phyloP scores from a whole-genome alignment of 768 basidiomycete species.

The Kwoniella newhampshirensis region DNA sequence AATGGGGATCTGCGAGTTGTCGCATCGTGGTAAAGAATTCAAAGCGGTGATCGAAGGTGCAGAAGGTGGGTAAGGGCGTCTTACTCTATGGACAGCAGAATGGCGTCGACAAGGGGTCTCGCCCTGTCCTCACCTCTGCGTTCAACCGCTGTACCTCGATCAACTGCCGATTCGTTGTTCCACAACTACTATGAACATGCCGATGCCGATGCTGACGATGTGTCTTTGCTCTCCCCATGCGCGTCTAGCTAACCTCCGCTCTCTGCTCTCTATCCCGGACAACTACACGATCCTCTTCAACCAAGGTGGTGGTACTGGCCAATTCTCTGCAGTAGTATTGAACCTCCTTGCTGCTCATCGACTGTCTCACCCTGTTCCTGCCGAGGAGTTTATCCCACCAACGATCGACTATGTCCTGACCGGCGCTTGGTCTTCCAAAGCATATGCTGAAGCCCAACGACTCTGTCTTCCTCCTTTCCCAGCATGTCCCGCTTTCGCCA shows the following conservation, averaged over 20 bases:
- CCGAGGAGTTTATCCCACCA: slow-evolving; percentile 52
- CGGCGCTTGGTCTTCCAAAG: slow-evolving; percentile 88
- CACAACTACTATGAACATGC: neutral
- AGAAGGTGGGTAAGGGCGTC: slow-evolving; percentile 53
- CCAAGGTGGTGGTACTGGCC: slow-evolving; percentile 87
- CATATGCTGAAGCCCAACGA: slow-evolving; percentile 74
- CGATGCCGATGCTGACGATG: too few species aligned
- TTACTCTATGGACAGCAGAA: too few species aligned
- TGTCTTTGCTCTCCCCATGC: too few species aligned
- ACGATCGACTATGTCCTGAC: slow-evolving; percentile 83
- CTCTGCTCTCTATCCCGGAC: slow-evolving; percentile 74
- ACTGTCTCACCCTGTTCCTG: slow-evolving; percentile 63
- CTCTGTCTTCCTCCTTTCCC: slow-evolving; percentile 57
- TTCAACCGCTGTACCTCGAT: too few species aligned
- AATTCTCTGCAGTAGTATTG: slow-evolving; percentile 87
- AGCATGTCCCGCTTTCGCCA: slow-evolving; percentile 50
- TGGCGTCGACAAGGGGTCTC: too few species aligned
- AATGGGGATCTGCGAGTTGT: slow-evolving; percentile 93
- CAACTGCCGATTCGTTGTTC: too few species aligned
- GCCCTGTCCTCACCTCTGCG: too few species aligned
- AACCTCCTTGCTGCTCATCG: slow-evolving; percentile 86
- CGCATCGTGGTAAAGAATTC: slow-evolving; percentile 91
- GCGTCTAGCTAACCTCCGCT: slow-evolving; percentile 68
- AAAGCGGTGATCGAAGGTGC: slow-evolving; percentile 62
- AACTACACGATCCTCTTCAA: slow-evolving; percentile 86